These are phyloP conservation scores for Aspergillus coremiiformis DNA, from an alignment of 495 filamentous ascomycete species.

Conservation along the genomic window DNA sequence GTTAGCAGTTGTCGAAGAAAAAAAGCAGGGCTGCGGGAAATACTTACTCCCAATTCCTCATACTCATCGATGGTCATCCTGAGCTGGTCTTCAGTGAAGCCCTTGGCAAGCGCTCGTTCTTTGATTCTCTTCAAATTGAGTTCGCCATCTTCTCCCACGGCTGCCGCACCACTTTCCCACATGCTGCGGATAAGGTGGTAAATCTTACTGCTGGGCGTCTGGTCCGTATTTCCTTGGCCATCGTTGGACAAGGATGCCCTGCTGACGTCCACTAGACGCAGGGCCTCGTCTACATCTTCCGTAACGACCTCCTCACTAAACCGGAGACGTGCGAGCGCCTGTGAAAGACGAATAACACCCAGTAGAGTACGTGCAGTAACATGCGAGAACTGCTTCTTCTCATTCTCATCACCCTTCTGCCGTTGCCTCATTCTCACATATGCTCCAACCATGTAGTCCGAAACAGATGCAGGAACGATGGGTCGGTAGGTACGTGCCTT, in stretches of 20 bases:
- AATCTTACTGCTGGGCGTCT: conserved; percentile 81
- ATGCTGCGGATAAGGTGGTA: conserved; percentile 86
- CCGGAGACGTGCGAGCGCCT: conserved; percentile 88
- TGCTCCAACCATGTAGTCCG: conserved; percentile 92
- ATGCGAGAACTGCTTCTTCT: conserved; percentile 84
- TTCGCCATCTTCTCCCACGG: conserved; percentile 64
- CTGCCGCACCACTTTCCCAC: conserved; percentile 73
- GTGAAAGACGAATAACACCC: conserved; percentile 84
- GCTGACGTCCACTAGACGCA: conserved; percentile 83
- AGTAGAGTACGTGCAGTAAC: conserved; percentile 88
- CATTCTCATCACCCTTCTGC: conserved; percentile 80
- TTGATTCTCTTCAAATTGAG: conserved; percentile 79
- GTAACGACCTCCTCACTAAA: conserved; percentile 76
- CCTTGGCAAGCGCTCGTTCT: conserved; percentile 88
- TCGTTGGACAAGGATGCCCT: conserved; percentile 78
- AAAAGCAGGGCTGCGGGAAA: conserved; percentile 1
- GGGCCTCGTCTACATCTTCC: conserved; percentile 92
- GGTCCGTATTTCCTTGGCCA: conserved; percentile 50
- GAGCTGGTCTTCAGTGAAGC: conserved; percentile 92
- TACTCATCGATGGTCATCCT: conserved; percentile 83
- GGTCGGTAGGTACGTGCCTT: conserved; percentile 85
- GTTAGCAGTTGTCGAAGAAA: conserved; percentile 13
- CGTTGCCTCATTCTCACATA: conserved; percentile 88
- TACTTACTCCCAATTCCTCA: conserved; percentile 74
- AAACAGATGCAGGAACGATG: conserved; percentile 70